Conservation (phyloP, 768 basidiomycete species). For the Inosperma sp. region DNA sequence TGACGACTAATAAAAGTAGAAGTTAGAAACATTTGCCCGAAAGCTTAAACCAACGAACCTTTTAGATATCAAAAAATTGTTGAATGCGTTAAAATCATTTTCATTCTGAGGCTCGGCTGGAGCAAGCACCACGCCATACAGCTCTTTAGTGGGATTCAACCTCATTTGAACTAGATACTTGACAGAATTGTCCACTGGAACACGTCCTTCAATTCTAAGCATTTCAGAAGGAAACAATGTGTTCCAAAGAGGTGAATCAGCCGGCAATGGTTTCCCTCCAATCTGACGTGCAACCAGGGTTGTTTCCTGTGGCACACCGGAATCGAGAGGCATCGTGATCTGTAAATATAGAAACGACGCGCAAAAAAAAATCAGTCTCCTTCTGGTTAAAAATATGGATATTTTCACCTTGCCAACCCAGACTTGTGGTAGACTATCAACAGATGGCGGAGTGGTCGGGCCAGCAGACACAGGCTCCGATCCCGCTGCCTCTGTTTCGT, state of each 20-base stretch:
- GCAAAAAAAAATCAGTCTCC: constrained; percentile 6
- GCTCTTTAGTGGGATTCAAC: constrained; percentile 71
- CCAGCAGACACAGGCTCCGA: constrained; percentile 33
- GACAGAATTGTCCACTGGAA: constrained; percentile 67
- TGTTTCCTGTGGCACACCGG: constrained; percentile 61
- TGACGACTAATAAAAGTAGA: constrained; percentile 56
- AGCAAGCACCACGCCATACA: constrained; percentile 71
- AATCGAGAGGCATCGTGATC: constrained; percentile 80
- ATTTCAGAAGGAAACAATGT: constrained; percentile 68
- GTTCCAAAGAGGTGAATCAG: constrained; percentile 63
- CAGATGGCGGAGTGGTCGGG: constrained; percentile 38
- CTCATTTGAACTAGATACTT: constrained; percentile 77
- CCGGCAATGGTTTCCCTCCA: constrained; percentile 63
- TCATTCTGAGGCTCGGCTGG: constrained; percentile 44
- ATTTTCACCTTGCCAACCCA: constrained; percentile 70
- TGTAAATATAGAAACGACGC: constrained; percentile 28
- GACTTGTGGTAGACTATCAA: constrained; percentile 56
- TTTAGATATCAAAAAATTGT: constrained; percentile 66
- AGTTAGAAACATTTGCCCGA: constrained; percentile 1
- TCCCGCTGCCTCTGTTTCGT: constrained; percentile 38
- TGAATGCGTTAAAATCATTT: constrained; percentile 54
- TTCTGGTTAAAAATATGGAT: background rate
- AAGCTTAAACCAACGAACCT: constrained; percentile 39
- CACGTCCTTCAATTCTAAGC: constrained; percentile 79
- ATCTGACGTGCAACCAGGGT: constrained; percentile 69